phyloP scores from a whole-genome alignment of 2,329 filamentous ascomycete genomes.

The Pseudogymnoascus sp. region DNA sequence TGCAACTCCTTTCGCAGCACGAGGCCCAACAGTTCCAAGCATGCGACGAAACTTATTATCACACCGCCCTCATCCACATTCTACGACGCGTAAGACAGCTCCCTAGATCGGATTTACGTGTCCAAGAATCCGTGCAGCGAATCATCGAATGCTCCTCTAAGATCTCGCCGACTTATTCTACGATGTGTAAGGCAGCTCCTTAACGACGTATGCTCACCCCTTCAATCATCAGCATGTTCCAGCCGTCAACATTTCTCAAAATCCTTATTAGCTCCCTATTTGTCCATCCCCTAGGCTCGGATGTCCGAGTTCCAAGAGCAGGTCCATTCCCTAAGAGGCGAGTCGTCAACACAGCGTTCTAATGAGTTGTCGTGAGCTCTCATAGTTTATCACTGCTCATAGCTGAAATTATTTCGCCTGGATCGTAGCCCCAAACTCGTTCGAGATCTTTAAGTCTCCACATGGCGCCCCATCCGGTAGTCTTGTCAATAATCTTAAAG shows the following conservation, averaged over 20 bases:
- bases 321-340: no score
- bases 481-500: slow-evolving; percentile 41
- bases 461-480: slow-evolving; percentile 44
- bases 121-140: slow-evolving; percentile 21
- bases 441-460: slow-evolving; percentile 47
- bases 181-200: no score
- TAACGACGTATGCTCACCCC: slow-evolving; percentile 70
- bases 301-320: slow-evolving; percentile 74
- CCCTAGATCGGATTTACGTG: slow-evolving; percentile 14
- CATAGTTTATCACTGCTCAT: background rate
- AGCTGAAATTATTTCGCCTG: background rate
- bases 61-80: slow-evolving; percentile 36
- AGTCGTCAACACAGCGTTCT: no score
- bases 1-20: slow-evolving; percentile 14
- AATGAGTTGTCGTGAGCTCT: background rate
- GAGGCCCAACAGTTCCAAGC: slow-evolving; percentile 30
- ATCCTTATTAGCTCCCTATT: slow-evolving; percentile 80
- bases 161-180: no score
- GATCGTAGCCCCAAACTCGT: slow-evolving; percentile 18
- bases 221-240: slow-evolving; percentile 82
- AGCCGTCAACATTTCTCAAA: slow-evolving; percentile 66
- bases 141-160: slow-evolving; percentile 33
- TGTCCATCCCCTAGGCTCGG: slow-evolving; percentile 86
- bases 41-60: slow-evolving; percentile 36
- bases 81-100: slow-evolving; percentile 31